These are phyloP conservation scores for Trametes punicea DNA, from an alignment of 768 basidiomycete genomes.

Conservation along the genomic window DNA sequence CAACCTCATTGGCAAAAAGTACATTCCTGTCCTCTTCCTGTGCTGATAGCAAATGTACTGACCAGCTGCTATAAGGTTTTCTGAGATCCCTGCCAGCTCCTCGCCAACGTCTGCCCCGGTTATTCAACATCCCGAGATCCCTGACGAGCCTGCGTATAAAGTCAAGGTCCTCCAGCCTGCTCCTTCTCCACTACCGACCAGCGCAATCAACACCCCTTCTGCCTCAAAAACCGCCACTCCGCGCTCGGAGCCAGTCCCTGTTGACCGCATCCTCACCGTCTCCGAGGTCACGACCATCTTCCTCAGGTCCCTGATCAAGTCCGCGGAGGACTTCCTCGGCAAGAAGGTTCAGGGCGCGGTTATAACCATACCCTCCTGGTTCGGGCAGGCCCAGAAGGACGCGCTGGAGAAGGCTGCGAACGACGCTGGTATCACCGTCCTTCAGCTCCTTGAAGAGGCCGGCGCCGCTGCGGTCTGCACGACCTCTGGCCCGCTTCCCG, in stretches of 20 bases:
- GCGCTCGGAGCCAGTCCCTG: conserved; percentile 64
- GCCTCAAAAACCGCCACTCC: conserved; percentile 69
- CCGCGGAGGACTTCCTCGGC: conserved; percentile 89
- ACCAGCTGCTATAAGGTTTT: conserved; percentile 51
- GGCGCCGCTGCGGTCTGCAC: conserved; percentile 69
- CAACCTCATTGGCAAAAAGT: conserved; percentile 92
- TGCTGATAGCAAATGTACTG: neutral
- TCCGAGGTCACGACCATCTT: conserved; percentile 84
- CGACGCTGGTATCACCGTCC: conserved; percentile 77
- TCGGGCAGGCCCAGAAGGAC: conserved; percentile 60
- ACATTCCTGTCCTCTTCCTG: conserved; percentile 26
- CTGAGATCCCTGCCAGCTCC: conserved; percentile 60
- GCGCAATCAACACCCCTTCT: conserved; percentile 52
- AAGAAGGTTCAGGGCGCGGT: conserved; percentile 77
- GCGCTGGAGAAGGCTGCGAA: conserved; percentile 73
- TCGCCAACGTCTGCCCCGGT: conserved; percentile 60
- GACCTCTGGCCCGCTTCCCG: conserved; percentile 42
- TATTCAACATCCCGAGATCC: conserved; percentile 68
- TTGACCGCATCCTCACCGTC: conserved; percentile 71
- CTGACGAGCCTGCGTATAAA: conserved; percentile 78
- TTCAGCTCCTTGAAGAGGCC: conserved; percentile 86
- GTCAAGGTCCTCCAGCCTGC: conserved; percentile 79
- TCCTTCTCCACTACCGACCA: conserved; percentile 59
- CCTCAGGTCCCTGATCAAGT: conserved; percentile 77
- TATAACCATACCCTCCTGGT: conserved; percentile 76